Evolutionary conservation across 2,329 filamentous ascomycete genomes (phyloP).

Genomic region (Colletotrichum phormii): DNA sequence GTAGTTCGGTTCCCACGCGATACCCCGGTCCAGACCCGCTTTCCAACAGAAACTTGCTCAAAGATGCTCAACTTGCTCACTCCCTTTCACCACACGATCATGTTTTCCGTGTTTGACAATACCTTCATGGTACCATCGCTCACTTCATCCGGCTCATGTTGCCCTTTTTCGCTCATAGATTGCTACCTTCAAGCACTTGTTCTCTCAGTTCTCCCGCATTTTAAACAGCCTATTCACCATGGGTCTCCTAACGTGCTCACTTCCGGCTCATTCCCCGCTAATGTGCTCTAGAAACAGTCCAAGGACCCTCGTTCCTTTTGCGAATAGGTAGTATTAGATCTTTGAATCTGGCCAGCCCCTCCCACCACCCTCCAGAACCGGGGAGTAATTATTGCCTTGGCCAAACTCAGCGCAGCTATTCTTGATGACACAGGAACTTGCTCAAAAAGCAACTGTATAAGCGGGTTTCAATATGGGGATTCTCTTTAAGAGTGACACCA

Average conservation of each 20-base stretch:
- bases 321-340: neutral
- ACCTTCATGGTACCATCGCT: neutral
- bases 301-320: neutral
- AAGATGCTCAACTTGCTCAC: constrained; percentile 46
- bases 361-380: neutral
- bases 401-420: constrained; percentile 6
- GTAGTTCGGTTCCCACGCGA: neutral
- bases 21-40: constrained; percentile 11
- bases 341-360: neutral
- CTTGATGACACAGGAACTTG: constrained; percentile 20
- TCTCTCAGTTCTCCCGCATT: neutral
- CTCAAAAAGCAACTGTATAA: constrained; percentile 11
- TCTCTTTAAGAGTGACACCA: neutral
- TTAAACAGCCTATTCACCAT: neutral
- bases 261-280: neutral
- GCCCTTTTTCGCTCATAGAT: no score
- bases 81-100: neutral
- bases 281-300: neutral
- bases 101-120: neutral
- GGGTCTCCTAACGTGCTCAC: neutral
- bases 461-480: neutral
- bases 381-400: neutral
- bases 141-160: no score
- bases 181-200: neutral
- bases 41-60: constrained; percentile 49